Evolutionary conservation across 2,329 filamentous ascomycete species (phyloP), one percentile per base, ranked within the genome.

Genomic region (Botrytis hyacinthi): DNA sequence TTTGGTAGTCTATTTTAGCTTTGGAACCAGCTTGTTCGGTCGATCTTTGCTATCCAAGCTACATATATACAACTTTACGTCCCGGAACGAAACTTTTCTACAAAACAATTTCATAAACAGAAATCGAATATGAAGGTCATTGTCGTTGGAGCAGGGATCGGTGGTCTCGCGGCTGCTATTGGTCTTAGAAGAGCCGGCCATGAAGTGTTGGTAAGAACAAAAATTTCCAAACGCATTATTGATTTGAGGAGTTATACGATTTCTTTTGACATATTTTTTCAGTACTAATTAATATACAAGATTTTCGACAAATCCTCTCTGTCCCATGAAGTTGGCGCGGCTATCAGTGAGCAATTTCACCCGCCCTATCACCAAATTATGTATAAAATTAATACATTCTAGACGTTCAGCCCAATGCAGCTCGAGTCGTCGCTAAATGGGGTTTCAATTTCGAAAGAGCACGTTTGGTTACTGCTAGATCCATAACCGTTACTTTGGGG

Each of bases 351-450:
- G 70, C 12, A 51, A 12, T 1, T 18, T n/a, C 6, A 35, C 7
- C 10, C 8, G n/a, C 18, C n/a, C 60, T 5, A 71, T 44, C 12
- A 29, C 20, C 20, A 35, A 7, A 16, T n/a, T n/a, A 18, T 14
- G 6, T 10, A 14, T 16, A 6, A 60, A 29, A 26, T 35, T 40
- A 72, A 67, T 16, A 5, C 18, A 20, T 12, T 22, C 1, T 26
- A 71, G 70, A 91, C 76, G 79, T 91, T 10, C 85, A 87, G 0
- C 88, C 90, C 0, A 92, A 92, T 76, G 83, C 85, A 8, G 89
- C 90, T 77, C 87, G 88, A 0, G 80, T 91, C 3, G 81, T 92
- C 9, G 79, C 81, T 4, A 80, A 83, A 54, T 81, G 86, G 72
- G 85, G 85, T 0, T 76, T 87, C 2, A 80, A 81, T 73, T 81